Evolutionary conservation across 495 filamentous ascomycete species (phyloP), one percentile per base, ranked within the genome.

Genomic region (Aspergillus nidulans): DNA sequence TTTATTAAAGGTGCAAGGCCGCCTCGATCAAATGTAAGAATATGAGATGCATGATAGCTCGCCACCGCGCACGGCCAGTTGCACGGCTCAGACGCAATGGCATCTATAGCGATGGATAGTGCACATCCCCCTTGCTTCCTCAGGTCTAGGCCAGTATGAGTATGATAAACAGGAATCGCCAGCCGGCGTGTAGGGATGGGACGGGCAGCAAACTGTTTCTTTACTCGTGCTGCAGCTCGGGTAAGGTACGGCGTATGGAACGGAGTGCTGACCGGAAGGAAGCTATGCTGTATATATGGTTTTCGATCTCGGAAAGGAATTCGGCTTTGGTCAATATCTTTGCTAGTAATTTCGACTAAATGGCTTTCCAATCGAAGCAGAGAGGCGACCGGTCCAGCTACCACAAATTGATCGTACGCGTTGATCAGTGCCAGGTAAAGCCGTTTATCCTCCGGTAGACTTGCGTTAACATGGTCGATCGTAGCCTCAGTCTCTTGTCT

Each of bases 161-260:
- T 75, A 50, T 70, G 61, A 52, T 62, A 73, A 0, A 73, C 70
- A 3, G 69, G 64, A 18, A 74, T 64, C n/a, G 23, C 30, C 1
- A 72, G 61, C 19, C 66, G 41, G 4, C 58, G 39, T 13, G 52
- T 7, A 15, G 51, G 21, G 21, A 73, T 53, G 1, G 42, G 25
- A 34, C 46, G 40, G 12, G 54, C 52, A 12, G 50, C 13, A 24
- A 68, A 63, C 13, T 55, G 56, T 19, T 46, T 49, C n/a, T 62
- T 60, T 0, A 69, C 15, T 10, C 40, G 30, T 1, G 51, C 34
- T 1, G 56, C 61, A 13, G 64, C 66, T 6, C 41, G 30, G 7
- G 30, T 36, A 4, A 73, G 67, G 38, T 71, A 69, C 13, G 54
- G 56, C 2, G 65, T 69, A 48, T 74, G 71, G 42, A 74, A 74